Evolutionary conservation across 192 early-diverging fungal species (phyloP), one percentile per base, ranked within the genome.

Genomic region (Endogone sp.): DNA sequence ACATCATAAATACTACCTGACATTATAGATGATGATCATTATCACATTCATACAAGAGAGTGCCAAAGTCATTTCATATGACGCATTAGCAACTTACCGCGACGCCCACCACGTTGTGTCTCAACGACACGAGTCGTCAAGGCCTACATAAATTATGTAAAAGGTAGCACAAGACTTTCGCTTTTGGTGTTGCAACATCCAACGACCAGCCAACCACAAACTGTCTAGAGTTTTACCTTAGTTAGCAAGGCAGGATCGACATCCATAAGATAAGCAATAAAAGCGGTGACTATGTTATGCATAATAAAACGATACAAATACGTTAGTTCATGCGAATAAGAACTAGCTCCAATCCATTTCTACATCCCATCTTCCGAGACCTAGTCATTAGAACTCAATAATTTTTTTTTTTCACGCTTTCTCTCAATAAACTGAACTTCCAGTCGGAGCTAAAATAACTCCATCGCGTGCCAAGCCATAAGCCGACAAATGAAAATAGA

Each of bases 231-330:
- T 49, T 6, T 11, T 49, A 49, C 37, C 37, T 91, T 89, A 77
- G 72, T 85, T 23, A 93, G 71, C 44, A 77, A 29, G 29, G 87
- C 89, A 29, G 77, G 64, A 62, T 81, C 82, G 16, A 85, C 85
- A 60, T 92, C 86, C 79, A 93, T 79, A 62, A 93, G 76, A 63
- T 90, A 88, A 8, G 89, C 89, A 60, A 93, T 84, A 72, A 92
- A 93, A 29, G 82, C 71, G 37, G 87, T 85, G 24, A 93, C 86
- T 79, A 79, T 58, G 56, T 54, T 29, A 21, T 29, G 21, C n/a
- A 13, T 25, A 62, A 68, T 56, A 61, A 59, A 49, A 26, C 31
- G 8, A 29, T 1, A 49, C 37, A 49, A 16, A 16, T 49, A 49
- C 37, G 37, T 49, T 49, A 49, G 16, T 49, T 49, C 37, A 49